Evolutionary conservation across 116 monocot species (phyloP), one percentile per base, ranked within the genome.

Genomic region (Thalassia testudinum): DNA sequence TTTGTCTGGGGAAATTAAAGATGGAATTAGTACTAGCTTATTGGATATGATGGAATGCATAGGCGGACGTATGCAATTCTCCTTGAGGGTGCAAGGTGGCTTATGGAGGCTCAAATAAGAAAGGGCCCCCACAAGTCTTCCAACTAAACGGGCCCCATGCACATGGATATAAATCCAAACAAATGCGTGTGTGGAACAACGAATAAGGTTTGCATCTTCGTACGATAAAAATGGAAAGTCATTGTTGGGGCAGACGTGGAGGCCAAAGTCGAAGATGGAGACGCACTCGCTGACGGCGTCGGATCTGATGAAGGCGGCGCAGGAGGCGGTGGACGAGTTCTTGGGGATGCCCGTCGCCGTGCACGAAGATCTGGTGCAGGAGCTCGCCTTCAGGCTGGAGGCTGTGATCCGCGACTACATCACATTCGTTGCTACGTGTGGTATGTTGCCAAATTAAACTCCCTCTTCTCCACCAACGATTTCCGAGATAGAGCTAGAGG

Each of bases 301-400:
- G 43, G 93, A 93, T 55, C 54, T 93, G 62, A 80, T 87, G 87
- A 87, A 70, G 58, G 51, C 81, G 37, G 78, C 73, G 12, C 75
- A 76, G 65, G 65, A 69, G 47, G 78, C 78, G 1, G 80, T 78
- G 20, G 93, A 87, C 21, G 87, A 91, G 45, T 91, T 86, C 64
- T 79, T 79, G 27, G 74, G 76, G 51, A 86, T 82, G 23, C 86
- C 76, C 13, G 65, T 79, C 19, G 64, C 62, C 3, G 65, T 64
- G 7, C 69, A 74, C 58, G 82, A 77, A 21, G 82, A 86, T 5
- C 28, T 86, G 53, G 72, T 86, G 1, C 69, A 79, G 47, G 79
- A 79, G 23, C 71, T 91, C 17, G 76, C 79, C 0, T 78, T 82
- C 49, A 79, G 91, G 5, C 47, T 79, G 49, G 85, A 78, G 47